Evolutionary conservation across 495 filamentous ascomycete species (phyloP).

Genomic region (Podospora australis): DNA sequence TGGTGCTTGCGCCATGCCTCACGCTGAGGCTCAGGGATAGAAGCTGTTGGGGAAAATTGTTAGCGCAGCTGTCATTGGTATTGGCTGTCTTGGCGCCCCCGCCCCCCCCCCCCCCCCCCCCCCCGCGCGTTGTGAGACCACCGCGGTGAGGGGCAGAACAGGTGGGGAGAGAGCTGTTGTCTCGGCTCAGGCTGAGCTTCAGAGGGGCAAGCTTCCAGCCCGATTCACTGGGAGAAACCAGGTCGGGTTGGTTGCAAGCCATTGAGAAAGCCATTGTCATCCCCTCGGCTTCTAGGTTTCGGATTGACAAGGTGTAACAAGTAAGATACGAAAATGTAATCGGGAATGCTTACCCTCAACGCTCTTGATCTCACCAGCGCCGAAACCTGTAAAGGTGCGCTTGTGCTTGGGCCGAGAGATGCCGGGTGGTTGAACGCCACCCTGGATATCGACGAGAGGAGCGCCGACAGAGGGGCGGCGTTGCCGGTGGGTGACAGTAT

Average conservation of each 20-base stretch:
- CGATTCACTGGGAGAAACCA: too few relatives aligned
- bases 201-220: too few relatives aligned
- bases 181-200: too few relatives aligned
- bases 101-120: too few relatives aligned
- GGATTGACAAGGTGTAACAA: too few relatives aligned
- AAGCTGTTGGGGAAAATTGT: slow-evolving; percentile 31
- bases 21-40: slow-evolving; percentile 82
- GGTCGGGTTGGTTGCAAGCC: too few relatives aligned
- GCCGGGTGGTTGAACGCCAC: slow-evolving; percentile 66
- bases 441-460: slow-evolving; percentile 75
- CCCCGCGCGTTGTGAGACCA: too few relatives aligned
- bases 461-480: slow-evolving; percentile 72
- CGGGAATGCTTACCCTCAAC: slow-evolving; percentile 68
- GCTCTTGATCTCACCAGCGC: slow-evolving; percentile 80
- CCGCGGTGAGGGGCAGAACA: too few relatives aligned
- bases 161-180: slow-evolving; percentile 11
- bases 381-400: slow-evolving; percentile 88
- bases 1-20: slow-evolving; percentile 81
- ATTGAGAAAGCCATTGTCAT: too few relatives aligned
- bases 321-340: not conserved
- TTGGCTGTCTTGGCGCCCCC: slow-evolving; percentile 4
- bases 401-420: slow-evolving; percentile 86
- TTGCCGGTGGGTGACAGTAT: slow-evolving; percentile 31
- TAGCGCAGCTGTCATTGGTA: slow-evolving; percentile 2
- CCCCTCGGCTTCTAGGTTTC: too few relatives aligned